Evolutionary conservation across 495 filamentous ascomycete species (phyloP).

Genomic region (Penicillium mononematosum): DNA sequence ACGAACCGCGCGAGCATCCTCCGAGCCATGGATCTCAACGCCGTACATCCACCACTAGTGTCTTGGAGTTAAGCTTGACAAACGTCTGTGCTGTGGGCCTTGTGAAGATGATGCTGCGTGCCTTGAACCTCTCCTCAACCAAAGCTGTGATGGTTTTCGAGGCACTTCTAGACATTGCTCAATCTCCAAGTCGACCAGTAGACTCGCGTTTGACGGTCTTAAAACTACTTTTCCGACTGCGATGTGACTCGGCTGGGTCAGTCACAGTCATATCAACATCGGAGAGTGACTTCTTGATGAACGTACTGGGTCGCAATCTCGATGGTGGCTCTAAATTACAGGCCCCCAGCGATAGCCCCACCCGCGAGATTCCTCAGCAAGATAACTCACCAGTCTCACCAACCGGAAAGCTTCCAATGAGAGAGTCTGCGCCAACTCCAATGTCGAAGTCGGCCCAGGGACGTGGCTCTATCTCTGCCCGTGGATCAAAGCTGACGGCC

Average conservation of each 20-base stretch:
- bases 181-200: constrained; percentile 42
- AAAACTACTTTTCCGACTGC: constrained; percentile 79
- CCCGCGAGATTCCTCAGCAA: constrained; percentile 25
- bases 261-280: constrained; percentile 64
- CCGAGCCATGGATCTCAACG: constrained; percentile 27
- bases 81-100: constrained; percentile 46
- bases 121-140: constrained; percentile 39
- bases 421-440: constrained; percentile 22
- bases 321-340: constrained; percentile 36
- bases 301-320: constrained; percentile 65
- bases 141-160: constrained; percentile 43
- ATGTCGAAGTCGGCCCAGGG: constrained; percentile 32
- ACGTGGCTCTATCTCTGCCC: constrained; percentile 35
- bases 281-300: constrained; percentile 70
- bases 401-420: constrained; percentile 22
- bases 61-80: constrained; percentile 39
- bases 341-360: constrained; percentile 22
- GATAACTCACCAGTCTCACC: constrained; percentile 27
- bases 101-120: constrained; percentile 46
- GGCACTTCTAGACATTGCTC: constrained; percentile 39
- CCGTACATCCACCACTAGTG: constrained; percentile 33
- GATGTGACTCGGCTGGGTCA: constrained; percentile 72
- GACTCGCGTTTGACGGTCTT: constrained; percentile 77
- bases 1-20: constrained; percentile 22
- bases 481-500: constrained; percentile 43